phyloP scores from a whole-genome alignment of 345 rosid species.

The Rhizophora apiculata region DNA sequence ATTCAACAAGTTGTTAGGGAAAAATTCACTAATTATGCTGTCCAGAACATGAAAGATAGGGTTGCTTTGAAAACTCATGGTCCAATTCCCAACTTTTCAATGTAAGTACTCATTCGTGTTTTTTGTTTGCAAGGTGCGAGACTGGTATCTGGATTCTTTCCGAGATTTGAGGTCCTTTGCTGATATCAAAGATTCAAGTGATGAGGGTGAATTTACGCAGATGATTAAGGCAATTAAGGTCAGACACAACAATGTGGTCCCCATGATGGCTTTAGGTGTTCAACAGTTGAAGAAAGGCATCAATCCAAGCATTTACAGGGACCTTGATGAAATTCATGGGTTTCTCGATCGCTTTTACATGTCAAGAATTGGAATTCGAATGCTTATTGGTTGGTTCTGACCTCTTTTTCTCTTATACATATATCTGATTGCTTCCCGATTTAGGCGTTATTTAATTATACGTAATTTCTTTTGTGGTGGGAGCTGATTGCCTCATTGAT shows the following conservation, averaged over 20 bases:
- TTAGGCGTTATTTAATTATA: background rate
- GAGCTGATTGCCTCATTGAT: background rate
- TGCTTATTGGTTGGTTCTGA: constrained; percentile 72
- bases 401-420: constrained; percentile 1
- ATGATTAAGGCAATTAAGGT: constrained; percentile 97
- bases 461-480: background rate
- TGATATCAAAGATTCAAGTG: constrained; percentile 62
- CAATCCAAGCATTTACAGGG: constrained; percentile 47
- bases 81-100: background rate
- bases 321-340: constrained; percentile 81
- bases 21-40: background rate
- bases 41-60: background rate
- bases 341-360: constrained; percentile 93
- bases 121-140: constrained; percentile 67
- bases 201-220: constrained; percentile 78
- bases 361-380: constrained; percentile 91
- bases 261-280: constrained; percentile 94
- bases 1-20: background rate
- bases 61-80: background rate
- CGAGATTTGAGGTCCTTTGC: constrained; percentile 85
- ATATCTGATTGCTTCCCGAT: background rate
- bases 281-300: constrained; percentile 88
- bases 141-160: constrained; percentile 97
- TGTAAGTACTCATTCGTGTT: background rate
- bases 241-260: constrained; percentile 96